phyloP scores from a whole-genome alignment of 2,329 filamentous ascomycete species.

The Pseudogymnoascus verrucosus region DNA sequence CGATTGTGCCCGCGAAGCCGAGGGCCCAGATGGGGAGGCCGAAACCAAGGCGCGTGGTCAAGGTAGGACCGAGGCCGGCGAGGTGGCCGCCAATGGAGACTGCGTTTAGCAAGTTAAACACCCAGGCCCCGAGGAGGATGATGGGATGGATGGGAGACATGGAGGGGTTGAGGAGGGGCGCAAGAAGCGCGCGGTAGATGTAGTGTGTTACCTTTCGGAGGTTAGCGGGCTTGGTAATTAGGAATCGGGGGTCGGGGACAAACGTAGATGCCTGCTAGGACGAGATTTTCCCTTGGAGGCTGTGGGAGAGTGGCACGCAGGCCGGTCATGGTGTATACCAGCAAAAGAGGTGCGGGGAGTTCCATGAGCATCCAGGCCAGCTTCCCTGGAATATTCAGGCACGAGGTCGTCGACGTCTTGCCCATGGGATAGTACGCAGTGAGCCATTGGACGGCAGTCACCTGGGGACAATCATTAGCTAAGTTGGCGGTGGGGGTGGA shows the following conservation, averaged over 20 bases:
- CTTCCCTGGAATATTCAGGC: conserved; percentile 80
- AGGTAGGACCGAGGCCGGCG: conserved; percentile 62
- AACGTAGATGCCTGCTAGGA: conserved; percentile 60
- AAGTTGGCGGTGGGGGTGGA: neutral
- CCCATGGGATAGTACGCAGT: conserved; percentile 82
- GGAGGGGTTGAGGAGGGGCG: conserved; percentile 75
- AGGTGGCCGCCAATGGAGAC: conserved; percentile 73
- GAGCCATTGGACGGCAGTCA: conserved; percentile 64
- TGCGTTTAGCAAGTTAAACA: conserved; percentile 77
- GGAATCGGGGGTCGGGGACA: conserved; percentile 4
- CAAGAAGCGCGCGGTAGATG: conserved; percentile 76
- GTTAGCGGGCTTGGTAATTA: neutral
- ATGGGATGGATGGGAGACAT: conserved; percentile 81
- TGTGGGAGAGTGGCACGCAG: conserved; percentile 51
- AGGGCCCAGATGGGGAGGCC: conserved; percentile 70
- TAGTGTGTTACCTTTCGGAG: conserved; percentile 66
- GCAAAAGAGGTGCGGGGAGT: conserved; percentile 62
- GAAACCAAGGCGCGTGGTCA: conserved; percentile 41
- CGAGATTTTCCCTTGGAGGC: conserved; percentile 70
- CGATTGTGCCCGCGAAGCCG: conserved; percentile 73
- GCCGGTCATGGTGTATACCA: conserved; percentile 71
- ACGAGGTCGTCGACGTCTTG: conserved; percentile 72
- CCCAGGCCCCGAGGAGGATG: conserved; percentile 55
- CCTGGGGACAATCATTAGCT: conserved; percentile 37
- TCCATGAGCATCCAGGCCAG: conserved; percentile 89